phyloP scores from a whole-genome alignment of 495 filamentous ascomycete species.

The Aspergillus leporis region DNA sequence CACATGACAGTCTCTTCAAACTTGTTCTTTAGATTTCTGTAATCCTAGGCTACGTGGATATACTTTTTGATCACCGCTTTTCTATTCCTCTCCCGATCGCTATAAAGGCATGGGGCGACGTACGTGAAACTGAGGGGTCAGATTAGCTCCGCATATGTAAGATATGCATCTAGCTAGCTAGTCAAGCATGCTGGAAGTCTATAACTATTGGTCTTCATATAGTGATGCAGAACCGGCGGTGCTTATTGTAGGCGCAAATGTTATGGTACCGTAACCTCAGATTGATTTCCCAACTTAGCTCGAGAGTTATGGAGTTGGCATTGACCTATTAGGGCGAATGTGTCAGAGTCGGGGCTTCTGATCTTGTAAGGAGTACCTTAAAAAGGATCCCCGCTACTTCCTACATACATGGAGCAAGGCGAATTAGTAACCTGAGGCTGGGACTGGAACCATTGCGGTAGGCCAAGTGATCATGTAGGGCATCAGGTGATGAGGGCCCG shows the following conservation, averaged over 20 bases:
- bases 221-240: not conserved
- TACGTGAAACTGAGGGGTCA: not conserved
- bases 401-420: not conserved
- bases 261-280: not conserved
- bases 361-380: not conserved
- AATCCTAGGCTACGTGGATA: too few species aligned
- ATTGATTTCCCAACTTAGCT: not conserved
- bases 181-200: not conserved
- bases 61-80: too few species aligned
- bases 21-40: too few species aligned
- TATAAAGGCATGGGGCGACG: not conserved
- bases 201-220: not conserved
- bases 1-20: too few species aligned
- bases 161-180: not conserved
- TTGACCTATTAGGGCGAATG: not conserved
- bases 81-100: not conserved
- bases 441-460: not conserved
- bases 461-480: conserved; percentile 1
- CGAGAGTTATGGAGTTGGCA: not conserved
- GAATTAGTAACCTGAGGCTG: not conserved
- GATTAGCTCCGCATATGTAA: not conserved
- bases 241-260: not conserved
- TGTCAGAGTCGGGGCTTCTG: too few species aligned
- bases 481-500: conserved; percentile 21
- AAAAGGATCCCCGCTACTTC: too few species aligned